Conservation (phyloP, 208 protist genomes). For the Trypanosoma boissoni region DNA sequence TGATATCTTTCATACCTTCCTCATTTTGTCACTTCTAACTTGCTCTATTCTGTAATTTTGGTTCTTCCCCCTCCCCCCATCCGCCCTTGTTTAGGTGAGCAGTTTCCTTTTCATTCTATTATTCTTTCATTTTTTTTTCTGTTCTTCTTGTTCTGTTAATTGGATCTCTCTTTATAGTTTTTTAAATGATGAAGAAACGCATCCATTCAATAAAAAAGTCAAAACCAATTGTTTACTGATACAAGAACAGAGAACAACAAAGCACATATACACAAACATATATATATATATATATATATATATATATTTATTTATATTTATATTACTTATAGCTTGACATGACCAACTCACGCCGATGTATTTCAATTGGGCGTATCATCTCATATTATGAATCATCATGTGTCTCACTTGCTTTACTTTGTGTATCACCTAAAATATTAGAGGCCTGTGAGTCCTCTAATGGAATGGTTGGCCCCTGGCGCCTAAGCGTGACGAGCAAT, state of each 20-base stretch:
- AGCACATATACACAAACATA: too few relatives aligned
- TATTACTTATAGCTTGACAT: not conserved
- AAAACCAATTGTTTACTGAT: too few relatives aligned
- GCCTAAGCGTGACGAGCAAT: not conserved
- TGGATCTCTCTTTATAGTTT: slow-evolving; percentile 14
- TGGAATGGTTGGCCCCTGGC: slow-evolving; percentile 4
- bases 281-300: not conserved
- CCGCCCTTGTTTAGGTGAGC: too few relatives aligned
- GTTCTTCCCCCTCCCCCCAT: too few relatives aligned
- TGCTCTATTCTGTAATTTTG: too few relatives aligned
- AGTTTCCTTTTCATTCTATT: too few relatives aligned
- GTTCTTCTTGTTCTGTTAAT: slow-evolving; percentile 6
- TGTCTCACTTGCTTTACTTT: slow-evolving; percentile 12
- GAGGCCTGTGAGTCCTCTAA: not conserved
- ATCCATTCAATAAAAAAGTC: too few relatives aligned
- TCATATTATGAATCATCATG: slow-evolving; percentile 1
- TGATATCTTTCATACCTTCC: too few relatives aligned
- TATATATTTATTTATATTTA: not conserved
- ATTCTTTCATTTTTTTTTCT: slow-evolving; percentile 10
- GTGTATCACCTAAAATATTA: slow-evolving; percentile 2
- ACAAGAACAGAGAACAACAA: too few relatives aligned
- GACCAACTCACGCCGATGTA: not conserved
- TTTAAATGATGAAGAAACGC: too few relatives aligned
- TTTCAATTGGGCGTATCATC: not conserved
- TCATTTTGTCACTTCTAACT: too few relatives aligned